These are phyloP conservation scores for Lasiodiplodia theobromae DNA, from an alignment of 2,329 filamentous ascomycete genomes.

Conservation along the genomic window DNA sequence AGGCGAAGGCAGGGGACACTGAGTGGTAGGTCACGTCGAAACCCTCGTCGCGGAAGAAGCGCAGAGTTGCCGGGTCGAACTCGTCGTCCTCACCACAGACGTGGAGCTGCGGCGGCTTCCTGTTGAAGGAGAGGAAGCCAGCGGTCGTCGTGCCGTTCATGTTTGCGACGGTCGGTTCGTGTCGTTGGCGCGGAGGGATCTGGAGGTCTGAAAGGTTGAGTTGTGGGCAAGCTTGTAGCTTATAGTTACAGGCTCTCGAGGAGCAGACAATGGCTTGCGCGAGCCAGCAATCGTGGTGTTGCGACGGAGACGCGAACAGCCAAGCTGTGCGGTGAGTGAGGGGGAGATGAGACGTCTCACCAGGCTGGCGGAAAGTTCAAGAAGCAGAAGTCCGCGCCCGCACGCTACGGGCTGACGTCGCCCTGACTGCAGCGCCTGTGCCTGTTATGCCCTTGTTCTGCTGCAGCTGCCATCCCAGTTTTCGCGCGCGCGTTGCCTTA, in stretches of 20 bases:
- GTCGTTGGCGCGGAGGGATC: neutral
- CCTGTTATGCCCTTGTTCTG: neutral
- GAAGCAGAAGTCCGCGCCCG: neutral
- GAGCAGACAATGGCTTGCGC: neutral
- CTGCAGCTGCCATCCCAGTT: constrained; percentile 16
- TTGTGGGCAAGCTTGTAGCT: neutral
- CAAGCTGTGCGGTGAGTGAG: neutral
- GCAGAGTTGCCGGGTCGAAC: constrained; percentile 47
- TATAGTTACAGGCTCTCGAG: neutral
- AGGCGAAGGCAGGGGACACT: constrained; percentile 45
- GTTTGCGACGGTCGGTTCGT: neutral
- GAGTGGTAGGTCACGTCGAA: constrained; percentile 48
- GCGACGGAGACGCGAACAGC: neutral
- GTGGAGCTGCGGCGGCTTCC: constrained; percentile 46
- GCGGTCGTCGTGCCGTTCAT: constrained; percentile 20
- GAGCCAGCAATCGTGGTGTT: neutral
- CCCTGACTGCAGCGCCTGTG: neutral
- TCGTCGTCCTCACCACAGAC: constrained; percentile 49
- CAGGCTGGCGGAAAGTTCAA: neutral
- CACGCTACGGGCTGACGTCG: neutral
- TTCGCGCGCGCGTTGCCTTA: neutral
- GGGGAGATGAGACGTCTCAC: neutral
- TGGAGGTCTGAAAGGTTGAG: neutral
- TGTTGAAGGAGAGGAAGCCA: constrained; percentile 49
- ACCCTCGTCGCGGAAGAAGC: constrained; percentile 35